Evolutionary conservation across 495 filamentous ascomycete genomes (phyloP).

Genomic region (Zalerion maritima): DNA sequence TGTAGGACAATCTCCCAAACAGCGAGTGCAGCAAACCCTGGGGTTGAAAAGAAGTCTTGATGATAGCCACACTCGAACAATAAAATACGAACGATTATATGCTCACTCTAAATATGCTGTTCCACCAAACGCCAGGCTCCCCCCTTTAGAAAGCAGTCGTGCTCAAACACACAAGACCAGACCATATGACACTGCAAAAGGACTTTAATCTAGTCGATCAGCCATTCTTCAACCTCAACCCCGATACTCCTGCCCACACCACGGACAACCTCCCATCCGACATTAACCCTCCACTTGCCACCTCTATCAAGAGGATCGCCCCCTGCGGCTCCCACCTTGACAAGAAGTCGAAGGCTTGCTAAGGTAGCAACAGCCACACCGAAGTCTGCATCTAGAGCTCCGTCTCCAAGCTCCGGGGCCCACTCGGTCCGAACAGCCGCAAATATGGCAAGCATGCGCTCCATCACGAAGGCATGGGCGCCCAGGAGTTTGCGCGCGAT

Average conservation of each 20-base stretch:
- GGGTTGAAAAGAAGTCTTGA: too few species aligned
- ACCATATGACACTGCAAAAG: too few species aligned
- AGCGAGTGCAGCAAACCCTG: too few species aligned
- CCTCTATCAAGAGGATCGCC: conserved; percentile 47
- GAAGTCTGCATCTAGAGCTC: conserved; percentile 42
- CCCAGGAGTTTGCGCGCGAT: conserved; percentile 56
- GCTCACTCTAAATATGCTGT: too few species aligned
- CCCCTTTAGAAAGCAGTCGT: too few species aligned
- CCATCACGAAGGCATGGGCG: conserved; percentile 69
- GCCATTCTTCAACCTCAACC: conserved; percentile 57
- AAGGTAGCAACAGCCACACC: conserved; percentile 68
- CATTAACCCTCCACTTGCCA: conserved; percentile 58
- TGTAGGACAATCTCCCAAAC: too few species aligned
- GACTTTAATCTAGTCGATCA: too few species aligned
- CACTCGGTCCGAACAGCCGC: conserved; percentile 61
- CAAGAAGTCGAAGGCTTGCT: conserved; percentile 59
- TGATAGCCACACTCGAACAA: too few species aligned
- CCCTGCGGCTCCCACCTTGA: conserved; percentile 38
- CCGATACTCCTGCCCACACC: conserved; percentile 51
- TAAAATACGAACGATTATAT: too few species aligned
- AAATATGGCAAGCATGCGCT: conserved; percentile 79
- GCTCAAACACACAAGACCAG: too few species aligned
- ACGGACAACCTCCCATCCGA: conserved; percentile 58
- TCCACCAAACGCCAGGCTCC: too few species aligned
- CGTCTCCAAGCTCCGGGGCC: conserved; percentile 23